Percentiles rank a stretch among this genome's conserved stretches.
These are phyloP conservation scores for Xylaria digitata DNA, from an alignment of 2,329 filamentous ascomycete species.

Conservation along the genomic window DNA sequence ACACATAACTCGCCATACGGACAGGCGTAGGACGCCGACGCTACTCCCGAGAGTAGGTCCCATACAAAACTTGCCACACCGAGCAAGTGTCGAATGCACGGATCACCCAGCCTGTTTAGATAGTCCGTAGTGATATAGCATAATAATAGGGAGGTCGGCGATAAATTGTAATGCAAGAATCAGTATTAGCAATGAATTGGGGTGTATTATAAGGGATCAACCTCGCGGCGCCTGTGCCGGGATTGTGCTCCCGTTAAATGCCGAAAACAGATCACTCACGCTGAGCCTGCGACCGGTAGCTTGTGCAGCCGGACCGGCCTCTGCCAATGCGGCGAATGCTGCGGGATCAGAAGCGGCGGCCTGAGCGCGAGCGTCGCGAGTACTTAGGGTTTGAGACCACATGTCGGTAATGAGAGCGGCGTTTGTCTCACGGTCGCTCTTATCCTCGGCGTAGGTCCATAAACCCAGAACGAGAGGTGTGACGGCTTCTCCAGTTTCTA, in stretches of 20 bases:
- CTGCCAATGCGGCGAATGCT: conserved; percentile 2
- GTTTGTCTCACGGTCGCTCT: conserved; percentile 43
- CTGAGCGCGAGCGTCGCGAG: conserved; percentile 38
- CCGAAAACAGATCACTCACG: conserved; percentile 42
- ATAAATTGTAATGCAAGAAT: not conserved
- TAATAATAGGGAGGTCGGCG: not conserved
- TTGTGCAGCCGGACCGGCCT: conserved; percentile 29
- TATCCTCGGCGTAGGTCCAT: conserved; percentile 47
- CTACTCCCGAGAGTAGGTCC: not conserved
- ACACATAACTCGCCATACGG: conserved; percentile 2
- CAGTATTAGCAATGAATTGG: not conserved
- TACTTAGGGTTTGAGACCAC: conserved; percentile 43
- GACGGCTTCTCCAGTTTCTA: conserved; percentile 43
- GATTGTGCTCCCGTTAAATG: conserved; percentile 20
- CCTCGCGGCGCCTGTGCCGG: conserved; percentile 10
- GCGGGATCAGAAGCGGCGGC: conserved; percentile 30
- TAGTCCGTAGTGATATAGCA: not conserved
- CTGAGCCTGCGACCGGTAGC: conserved; percentile 41
- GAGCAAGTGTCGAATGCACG: conserved; percentile 2
- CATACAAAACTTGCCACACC: conserved; percentile 1
- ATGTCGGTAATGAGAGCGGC: conserved; percentile 46
- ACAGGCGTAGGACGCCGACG: not conserved
- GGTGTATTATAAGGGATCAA: not conserved
- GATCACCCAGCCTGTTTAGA: not conserved
- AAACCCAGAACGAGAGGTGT: conserved; percentile 42